Evolutionary conservation across 495 filamentous ascomycete species (phyloP), one percentile per base, ranked within the genome.

Genomic region (Saxophila tyrrhenica): DNA sequence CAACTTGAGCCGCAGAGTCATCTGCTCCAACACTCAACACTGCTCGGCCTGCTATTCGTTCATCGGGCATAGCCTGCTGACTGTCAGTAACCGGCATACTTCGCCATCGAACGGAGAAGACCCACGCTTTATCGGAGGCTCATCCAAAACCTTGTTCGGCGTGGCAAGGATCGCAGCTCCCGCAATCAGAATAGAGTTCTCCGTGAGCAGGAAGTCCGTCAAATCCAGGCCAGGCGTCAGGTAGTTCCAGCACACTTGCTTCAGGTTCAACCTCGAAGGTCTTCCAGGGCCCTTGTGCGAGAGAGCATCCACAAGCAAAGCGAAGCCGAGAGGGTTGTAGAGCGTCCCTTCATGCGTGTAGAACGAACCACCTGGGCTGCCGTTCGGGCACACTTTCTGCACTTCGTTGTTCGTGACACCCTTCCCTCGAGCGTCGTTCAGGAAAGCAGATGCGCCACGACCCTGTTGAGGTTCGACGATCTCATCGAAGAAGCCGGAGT

Each of bases 401-500:
- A 75, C 51, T 39, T 73, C 64, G 46, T 68, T 72, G 59, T 77
- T 77, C 35, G 69, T 67, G 29, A 70, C 72, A n/a, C 71, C 73
- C 35, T 73, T 67, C 5, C 38, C 41, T 7, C 63, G 63, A 25
- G 52, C 60, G 50, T 74, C 66, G 3, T 53, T 20, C 1, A 77
- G 56, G 44, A 61, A 67, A 15, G 67, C 73, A 0, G 74, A 78
- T 2, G 74, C 73, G 16, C 63, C 61, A 7, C 63, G 60, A n/a
- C 72, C 74, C 15, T 25, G 50, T 59, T 71, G 65, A 25, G 73
- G 74, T 58, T 73, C 62, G 11, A 76, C 70, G 57, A 78, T 64
- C 50, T 76, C 62, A 65, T 78, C 73, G 29, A 64, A 62, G 39
- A 62, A 55, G 19, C 52, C 55, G 13, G 67, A 69, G 63, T 72